Evolutionary conservation across 139 green algal genomes (phyloP).

Genomic region (Coccomyxa sp.): DNA sequence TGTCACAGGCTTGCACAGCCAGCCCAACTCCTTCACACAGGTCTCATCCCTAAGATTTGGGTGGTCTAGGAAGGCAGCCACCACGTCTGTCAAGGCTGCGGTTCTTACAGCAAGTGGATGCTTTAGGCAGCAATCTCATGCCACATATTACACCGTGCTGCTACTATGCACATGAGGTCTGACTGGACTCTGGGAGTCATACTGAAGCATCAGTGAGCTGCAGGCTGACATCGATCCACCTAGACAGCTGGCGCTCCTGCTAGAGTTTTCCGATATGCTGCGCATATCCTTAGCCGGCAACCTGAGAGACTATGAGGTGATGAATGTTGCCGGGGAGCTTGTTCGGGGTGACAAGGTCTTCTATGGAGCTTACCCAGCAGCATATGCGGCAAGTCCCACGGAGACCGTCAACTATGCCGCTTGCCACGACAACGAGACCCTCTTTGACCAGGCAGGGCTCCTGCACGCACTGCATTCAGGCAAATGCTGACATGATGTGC

Average conservation of each 20-base stretch:
- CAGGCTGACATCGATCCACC: slow-evolving; percentile 9
- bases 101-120: too few species aligned
- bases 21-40: slow-evolving; percentile 36
- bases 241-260: slow-evolving; percentile 44
- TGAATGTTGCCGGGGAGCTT: not conserved
- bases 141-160: too few species aligned
- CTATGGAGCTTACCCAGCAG: slow-evolving; percentile 39
- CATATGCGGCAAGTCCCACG: slow-evolving; percentile 50
- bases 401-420: slow-evolving; percentile 83
- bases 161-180: too few species aligned
- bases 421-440: slow-evolving; percentile 88
- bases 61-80: too few species aligned
- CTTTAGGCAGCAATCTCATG: too few species aligned
- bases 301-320: slow-evolving; percentile 33
- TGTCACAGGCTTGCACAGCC: slow-evolving; percentile 62
- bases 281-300: slow-evolving; percentile 65
- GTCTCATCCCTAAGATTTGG: too few species aligned
- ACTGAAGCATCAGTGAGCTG: not conserved
- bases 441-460: slow-evolving; percentile 67
- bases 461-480: too few species aligned
- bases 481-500: too few species aligned
- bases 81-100: too few species aligned
- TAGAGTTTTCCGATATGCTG: slow-evolving; percentile 53
- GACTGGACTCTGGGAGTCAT: too few species aligned
- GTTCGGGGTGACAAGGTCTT: slow-evolving; percentile 19